phyloP scores from a whole-genome alignment of 805 yeast species.

The Sugiyamaella lignohabitans region DNA sequence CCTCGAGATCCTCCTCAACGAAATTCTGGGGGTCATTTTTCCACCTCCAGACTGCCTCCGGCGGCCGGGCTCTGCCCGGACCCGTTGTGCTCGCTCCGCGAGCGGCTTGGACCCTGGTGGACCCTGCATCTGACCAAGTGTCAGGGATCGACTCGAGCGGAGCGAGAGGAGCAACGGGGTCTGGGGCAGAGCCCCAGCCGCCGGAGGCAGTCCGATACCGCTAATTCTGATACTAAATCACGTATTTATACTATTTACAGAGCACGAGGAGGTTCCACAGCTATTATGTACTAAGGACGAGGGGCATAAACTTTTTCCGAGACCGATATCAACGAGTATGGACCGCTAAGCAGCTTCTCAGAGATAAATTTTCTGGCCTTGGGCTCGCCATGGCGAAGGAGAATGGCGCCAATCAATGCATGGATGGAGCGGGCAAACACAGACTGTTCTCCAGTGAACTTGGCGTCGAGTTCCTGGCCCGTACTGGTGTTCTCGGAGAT shows the following conservation, averaged over 20 bases:
- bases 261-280: neutral
- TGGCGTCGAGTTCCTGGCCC: conserved; percentile 9
- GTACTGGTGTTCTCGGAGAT: neutral
- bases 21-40: no score
- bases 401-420: conserved; percentile 66
- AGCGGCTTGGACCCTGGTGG: no score
- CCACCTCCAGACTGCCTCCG: no score
- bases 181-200: no score
- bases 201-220: no score
- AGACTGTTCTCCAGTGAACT: conserved; percentile 33
- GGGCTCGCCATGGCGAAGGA: conserved; percentile 52
- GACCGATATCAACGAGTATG: conserved; percentile 24
- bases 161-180: no score
- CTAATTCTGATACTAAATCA: neutral
- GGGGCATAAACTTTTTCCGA: conserved; percentile 2
- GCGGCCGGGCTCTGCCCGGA: no score
- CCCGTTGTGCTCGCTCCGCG: no score
- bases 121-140: no score
- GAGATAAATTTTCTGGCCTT: conserved; percentile 50
- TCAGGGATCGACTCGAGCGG: no score
- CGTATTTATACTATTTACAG: neutral
- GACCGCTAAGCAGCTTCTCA: conserved; percentile 39
- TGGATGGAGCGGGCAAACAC: conserved; percentile 47
- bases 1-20: no score
- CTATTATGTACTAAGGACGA: neutral